These are phyloP conservation scores for Thalassiosira ordinaria DNA, from an alignment of 352 stramenopile genomes.

Conservation along the genomic window DNA sequence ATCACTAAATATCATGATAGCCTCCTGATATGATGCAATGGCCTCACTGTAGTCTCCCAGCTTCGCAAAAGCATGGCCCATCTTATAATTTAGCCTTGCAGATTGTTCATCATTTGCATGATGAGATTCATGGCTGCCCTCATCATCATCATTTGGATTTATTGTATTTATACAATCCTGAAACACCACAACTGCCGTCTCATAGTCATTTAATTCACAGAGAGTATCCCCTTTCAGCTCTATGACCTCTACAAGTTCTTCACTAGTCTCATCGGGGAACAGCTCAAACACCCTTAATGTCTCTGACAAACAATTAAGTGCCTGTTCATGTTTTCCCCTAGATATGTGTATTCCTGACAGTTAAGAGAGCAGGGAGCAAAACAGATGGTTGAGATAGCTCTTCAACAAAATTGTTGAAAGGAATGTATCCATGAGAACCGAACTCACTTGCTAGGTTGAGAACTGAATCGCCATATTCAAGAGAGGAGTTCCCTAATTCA, in stretches of 20 bases:
- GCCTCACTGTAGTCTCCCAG: constrained; percentile 58
- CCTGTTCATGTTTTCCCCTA: constrained; percentile 45
- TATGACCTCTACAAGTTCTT: constrained; percentile 31
- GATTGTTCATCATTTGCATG: constrained; percentile 24
- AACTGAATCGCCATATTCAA: constrained; percentile 56
- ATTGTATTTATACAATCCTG: constrained; percentile 44
- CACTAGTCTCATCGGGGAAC: constrained; percentile 30
- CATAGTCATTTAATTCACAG: constrained; percentile 38
- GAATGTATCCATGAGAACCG: no score
- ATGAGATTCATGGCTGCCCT: constrained; percentile 10
- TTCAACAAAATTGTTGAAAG: background rate
- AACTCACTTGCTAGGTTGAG: constrained; percentile 49
- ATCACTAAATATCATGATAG: constrained; percentile 51
- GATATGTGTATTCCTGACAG: constrained; percentile 44
- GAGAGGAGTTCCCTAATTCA: constrained; percentile 56
- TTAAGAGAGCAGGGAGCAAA: background rate
- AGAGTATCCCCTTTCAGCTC: constrained; percentile 59
- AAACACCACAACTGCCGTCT: constrained; percentile 31
- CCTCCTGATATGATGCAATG: constrained; percentile 47
- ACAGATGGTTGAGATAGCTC: background rate
- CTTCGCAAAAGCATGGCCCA: constrained; percentile 50
- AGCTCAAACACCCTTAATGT: constrained; percentile 53
- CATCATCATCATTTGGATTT: constrained; percentile 19
- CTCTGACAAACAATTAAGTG: constrained; percentile 62
- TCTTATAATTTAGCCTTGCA: constrained; percentile 49